Conservation (phyloP, 257 asterid genomes). For the Salvia hispanica region DNA sequence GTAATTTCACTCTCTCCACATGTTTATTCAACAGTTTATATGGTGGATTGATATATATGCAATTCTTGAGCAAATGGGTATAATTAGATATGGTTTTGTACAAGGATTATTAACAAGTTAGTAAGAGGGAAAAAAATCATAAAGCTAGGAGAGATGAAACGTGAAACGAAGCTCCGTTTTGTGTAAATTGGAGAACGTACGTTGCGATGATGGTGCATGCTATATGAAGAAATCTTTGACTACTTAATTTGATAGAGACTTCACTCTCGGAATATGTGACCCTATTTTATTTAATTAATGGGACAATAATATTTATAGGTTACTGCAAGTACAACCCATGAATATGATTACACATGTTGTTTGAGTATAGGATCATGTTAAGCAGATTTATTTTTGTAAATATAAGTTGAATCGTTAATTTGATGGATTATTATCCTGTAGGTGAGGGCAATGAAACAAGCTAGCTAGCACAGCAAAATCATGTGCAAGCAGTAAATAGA, state of each 20-base stretch:
- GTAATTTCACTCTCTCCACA: no score
- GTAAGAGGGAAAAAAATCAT: not conserved
- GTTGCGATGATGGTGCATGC: not conserved
- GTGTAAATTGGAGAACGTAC: not conserved
- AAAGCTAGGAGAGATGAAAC: not conserved
- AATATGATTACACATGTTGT: no score
- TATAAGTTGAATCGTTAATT: no score
- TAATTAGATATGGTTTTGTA: not conserved
- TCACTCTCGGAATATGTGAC: not conserved
- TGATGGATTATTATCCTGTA: not conserved
- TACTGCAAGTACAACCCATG: no score
- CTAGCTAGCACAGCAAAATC: constrained; percentile 18
- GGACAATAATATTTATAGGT: no score
- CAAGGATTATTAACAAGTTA: not conserved
- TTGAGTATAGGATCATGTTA: no score
- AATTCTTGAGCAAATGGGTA: no score
- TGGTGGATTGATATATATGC: no score
- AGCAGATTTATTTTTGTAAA: no score
- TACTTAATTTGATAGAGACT: not conserved
- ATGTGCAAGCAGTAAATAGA: constrained; percentile 33
- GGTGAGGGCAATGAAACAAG: constrained; percentile 20
- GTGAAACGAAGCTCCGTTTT: not conserved
- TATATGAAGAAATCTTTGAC: not conserved
- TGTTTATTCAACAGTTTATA: no score
- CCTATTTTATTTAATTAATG: not conserved